phyloP scores from a whole-genome alignment of 805 yeast genomes.

The Candida sakaeoensis region DNA sequence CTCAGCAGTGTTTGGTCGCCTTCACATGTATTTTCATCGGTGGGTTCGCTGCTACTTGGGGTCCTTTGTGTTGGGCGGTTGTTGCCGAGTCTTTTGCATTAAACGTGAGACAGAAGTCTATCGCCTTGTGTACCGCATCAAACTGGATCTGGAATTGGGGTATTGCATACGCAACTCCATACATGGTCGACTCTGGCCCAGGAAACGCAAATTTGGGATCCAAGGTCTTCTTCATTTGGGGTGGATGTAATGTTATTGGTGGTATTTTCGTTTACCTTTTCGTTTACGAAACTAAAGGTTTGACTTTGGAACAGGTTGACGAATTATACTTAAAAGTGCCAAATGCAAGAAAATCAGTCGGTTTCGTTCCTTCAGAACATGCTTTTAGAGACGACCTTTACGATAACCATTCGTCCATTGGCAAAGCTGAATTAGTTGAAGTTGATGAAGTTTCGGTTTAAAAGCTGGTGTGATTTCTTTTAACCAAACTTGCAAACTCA shows the following conservation, averaged over 20 bases:
- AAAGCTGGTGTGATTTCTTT: no score
- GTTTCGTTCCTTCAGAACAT: constrained; percentile 31
- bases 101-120: constrained; percentile 37
- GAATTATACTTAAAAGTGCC: constrained; percentile 33
- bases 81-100: constrained; percentile 35
- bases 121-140: constrained; percentile 38
- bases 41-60: constrained; percentile 41
- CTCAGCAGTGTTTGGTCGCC: constrained; percentile 32
- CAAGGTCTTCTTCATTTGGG: constrained; percentile 43
- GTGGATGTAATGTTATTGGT: constrained; percentile 36
- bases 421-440: constrained; percentile 8
- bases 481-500: no score
- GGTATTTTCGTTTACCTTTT: constrained; percentile 28
- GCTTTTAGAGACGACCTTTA: constrained; percentile 28
- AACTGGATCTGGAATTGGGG: constrained; percentile 44
- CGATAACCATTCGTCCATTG: constrained; percentile 20
- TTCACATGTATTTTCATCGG: constrained; percentile 38
- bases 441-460: constrained; percentile 11
- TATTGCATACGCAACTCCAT: constrained; percentile 39
- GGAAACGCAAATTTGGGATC: constrained; percentile 38
- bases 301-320: constrained; percentile 40
- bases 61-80: constrained; percentile 39
- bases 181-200: constrained; percentile 37
- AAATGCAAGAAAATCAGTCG: constrained; percentile 30
- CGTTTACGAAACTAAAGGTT: constrained; percentile 40